Percentiles rank a stretch among this genome's conserved stretches.
phyloP scores from a whole-genome alignment of 805 yeast species.

The Yarrowia alimentaria region DNA sequence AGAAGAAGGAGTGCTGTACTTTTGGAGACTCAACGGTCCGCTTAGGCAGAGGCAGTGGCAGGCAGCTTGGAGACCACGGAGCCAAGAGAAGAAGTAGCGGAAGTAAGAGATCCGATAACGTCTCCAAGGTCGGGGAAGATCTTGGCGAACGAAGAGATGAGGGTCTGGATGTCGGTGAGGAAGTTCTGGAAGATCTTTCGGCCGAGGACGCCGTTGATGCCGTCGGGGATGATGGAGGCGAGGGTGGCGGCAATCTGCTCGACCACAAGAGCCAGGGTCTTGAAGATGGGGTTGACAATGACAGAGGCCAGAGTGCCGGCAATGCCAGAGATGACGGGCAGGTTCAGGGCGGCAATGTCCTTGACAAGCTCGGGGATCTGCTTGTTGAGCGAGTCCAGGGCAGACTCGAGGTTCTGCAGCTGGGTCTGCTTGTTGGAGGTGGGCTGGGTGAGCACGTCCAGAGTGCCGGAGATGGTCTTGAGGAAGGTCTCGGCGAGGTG shows the following conservation, averaged over 20 bases:
- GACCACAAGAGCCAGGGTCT: conserved; percentile 22
- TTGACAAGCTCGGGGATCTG: conserved; percentile 14
- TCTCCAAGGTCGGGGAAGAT: conserved; percentile 9
- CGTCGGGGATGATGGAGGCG: conserved; percentile 6
- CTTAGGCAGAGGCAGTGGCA: conserved; percentile 5
- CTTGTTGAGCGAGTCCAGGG: conserved; percentile 1
- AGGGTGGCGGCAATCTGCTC: conserved; percentile 18
- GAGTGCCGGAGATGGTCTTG: conserved; percentile 11
- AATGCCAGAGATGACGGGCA: conserved; percentile 13
- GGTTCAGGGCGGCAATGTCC: conserved; percentile 16
- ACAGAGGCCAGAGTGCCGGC: conserved; percentile 8
- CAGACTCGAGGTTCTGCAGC: conserved; percentile 16
- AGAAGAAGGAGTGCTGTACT: background rate
- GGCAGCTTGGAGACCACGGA: conserved; percentile 10
- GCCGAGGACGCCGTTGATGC: conserved; percentile 3
- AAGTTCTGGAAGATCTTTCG: conserved; percentile 20
- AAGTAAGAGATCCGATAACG: background rate
- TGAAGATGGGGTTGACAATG: conserved; percentile 23
- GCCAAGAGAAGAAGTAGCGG: conserved; percentile 26
- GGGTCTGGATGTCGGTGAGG: conserved; percentile 7
- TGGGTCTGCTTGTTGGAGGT: conserved; percentile 13
- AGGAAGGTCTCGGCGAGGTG: conserved; percentile 20
- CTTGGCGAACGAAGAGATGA: background rate
- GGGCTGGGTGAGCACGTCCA: conserved; percentile 17
- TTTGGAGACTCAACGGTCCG: background rate